Base-by-base conservation (phyloP, 1,284 basidiomycete species). In the Boletellus sp. region DNA sequence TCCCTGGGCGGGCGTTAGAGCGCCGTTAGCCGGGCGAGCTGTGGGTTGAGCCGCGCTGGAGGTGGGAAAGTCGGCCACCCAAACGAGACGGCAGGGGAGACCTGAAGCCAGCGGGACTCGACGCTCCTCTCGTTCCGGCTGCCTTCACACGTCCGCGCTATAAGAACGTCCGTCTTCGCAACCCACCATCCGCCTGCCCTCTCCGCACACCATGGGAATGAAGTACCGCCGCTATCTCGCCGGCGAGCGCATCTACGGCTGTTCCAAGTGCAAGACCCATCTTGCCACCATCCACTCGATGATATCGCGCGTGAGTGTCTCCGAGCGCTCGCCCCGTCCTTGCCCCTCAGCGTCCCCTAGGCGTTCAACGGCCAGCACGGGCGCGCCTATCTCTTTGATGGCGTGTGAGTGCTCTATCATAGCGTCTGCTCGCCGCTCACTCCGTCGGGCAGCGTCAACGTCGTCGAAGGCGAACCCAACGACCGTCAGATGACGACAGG, bases 401-500 rank as follows among this genome's bases (percentile, higher is more conserved):
- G 80, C 61, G 94, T 96, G 92, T 93, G 71, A 79, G 91, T 75
- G 19, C 37, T 47, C 44, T 41, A 30, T 28, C 24, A 46, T 37
- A n/a, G 40, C 39, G 48, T 44, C 42, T 48, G 47, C 32, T 48
- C 28, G 46, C 21, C n/a, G 47, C 51, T 59, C 57, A 56, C 50
- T 51, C 47, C 26, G 30, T 44, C 37, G 61, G 37, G 50, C 60
- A 94, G 92, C 55, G 92, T 97, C 60, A 98, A 98, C 69, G 81
- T 95, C 55, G 77, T 84, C 57, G 85, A 91, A 64, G 93, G 93
- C 50, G 87, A 93, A 60, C 83, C 93, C 24, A 90, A 84, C 65
- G 95, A 97, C 68, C 81, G 96, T 50, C 83, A 88, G 52, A 98
- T 99, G 96, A 95, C 93, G 21, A 99, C 96, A 12, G 96, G 96